Base-by-base conservation (phyloP, 2,329 filamentous ascomycete genomes). In the Fusarium sulawesiense region DNA sequence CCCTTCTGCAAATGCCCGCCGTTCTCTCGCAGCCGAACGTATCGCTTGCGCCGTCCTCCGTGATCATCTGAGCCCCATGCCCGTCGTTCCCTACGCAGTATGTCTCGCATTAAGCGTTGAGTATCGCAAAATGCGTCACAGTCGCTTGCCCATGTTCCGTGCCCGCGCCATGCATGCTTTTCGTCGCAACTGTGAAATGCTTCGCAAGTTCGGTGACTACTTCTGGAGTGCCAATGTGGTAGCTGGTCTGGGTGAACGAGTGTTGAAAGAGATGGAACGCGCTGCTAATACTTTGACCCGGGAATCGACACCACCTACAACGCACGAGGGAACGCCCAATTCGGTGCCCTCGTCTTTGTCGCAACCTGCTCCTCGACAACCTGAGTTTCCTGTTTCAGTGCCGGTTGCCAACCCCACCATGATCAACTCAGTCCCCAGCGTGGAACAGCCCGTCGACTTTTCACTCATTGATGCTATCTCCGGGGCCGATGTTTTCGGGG, bases 81-180 rank as follows among this genome's bases (percentile, higher is more conserved):
- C 89, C 0, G 86, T 90, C 61, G 82, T 91, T 0, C 88, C 88
- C 0, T 91, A 90, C 60, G 87, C 87, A 1, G 81, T 90, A 1
- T 88, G 88, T 1, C 81, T 91, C 1, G 86, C 88, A 0, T 81
- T 91, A 2, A 89, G 86, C 48, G 87, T 90, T 2, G 85, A 87
- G 14, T 91, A 90, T 68, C 84, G 87, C 46, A 89, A 90, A 73
- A 88, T 90, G 87, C 83, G 88, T 3, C 86, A 89, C 69, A 88
- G 86, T 60, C 84, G 84, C 14, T 78, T 89, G 0, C 84, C 87
- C 2, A 86, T 89, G 82, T 89, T 88, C 64, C 84, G 87, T 6
- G 81, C 82, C 0, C 80, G 88, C n/a, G 85, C 86, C 7, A 84
- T 86, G 67, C 81, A 80, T 16, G 80, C 85, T 1, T 90, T 91